Base-by-base conservation (phyloP, 192 early-diverging fungal genomes). In the Rhizophagus clarus region DNA sequence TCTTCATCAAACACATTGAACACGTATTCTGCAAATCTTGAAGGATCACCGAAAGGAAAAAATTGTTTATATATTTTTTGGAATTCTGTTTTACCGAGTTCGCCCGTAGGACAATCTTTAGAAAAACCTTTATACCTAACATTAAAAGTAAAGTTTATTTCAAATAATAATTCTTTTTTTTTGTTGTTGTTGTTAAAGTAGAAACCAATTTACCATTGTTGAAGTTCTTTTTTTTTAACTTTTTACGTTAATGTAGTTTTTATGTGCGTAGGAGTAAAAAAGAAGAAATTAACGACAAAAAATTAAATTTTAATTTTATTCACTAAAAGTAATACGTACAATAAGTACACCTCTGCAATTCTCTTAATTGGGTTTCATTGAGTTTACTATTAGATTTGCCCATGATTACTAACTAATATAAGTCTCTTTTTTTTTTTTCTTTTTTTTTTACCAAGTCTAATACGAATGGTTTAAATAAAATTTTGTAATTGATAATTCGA, bases 21-120 rank as follows among this genome's bases (percentile, higher is more conserved):
- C 2, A 96, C 95, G 81, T 92, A 92, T 84, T 97, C 94, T 9
- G 97, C 94, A 85, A 96, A 98, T 61, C 89, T 88, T 61, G 93
- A 91, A 8, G 95, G 90, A 83, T 98, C 95, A 32, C 97, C 97
- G 83, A 98, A 97, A n/a, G 97, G 96, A 80, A 98, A 98, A 82
- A 95, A 97, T 79, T 95, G 94, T 85, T 97, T 97, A 87, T 97
- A 98, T 72, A 97, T 96, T 71, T 94, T 92, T 84, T 92, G 93
- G 79, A 98, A 97, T 79, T 96, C 93, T 4, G 91, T 85, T 81
- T 92, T 90, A 88, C 94, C 91, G 40, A 98, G 88, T 82, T 92
- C 85, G 32, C 97, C 97, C 9, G 88, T 85, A 10, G 97, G 97
- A 79, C 95, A 97, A 81, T 97, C 96, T 85, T 95, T 96, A 62